Conservation (phyloP, 2,329 filamentous ascomycete species). For the Seiridium cupressi region DNA sequence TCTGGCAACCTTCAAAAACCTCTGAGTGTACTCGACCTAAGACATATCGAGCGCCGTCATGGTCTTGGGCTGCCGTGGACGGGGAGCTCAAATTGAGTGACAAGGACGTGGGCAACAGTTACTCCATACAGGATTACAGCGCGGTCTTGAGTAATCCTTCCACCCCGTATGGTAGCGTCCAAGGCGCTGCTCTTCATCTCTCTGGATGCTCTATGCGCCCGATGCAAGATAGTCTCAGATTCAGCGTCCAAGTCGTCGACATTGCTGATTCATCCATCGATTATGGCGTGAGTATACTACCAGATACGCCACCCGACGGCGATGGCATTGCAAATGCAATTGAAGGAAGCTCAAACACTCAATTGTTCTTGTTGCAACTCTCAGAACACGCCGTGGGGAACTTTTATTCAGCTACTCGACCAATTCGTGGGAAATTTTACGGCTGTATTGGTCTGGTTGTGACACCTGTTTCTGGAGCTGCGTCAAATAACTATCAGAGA, state of each 20-base stretch:
- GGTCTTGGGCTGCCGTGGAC: slow-evolving; percentile 17
- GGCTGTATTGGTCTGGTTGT: neutral
- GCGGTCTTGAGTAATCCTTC: neutral
- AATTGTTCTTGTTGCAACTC: neutral
- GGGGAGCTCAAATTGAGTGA: slow-evolving; percentile 6
- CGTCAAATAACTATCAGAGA: neutral
- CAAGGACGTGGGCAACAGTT: neutral
- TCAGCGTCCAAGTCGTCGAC: neutral
- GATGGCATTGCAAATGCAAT: neutral
- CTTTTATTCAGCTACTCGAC: neutral
- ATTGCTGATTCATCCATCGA: neutral
- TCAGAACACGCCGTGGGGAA: neutral
- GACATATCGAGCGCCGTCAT: slow-evolving; percentile 10
- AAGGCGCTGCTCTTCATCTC: neutral
- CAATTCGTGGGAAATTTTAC: neutral
- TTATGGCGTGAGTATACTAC: neutral
- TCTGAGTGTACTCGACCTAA: neutral
- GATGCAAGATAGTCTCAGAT: neutral
- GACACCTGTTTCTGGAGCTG: neutral
- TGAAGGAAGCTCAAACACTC: neutral
- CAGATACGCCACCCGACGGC: neutral
- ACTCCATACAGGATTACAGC: neutral
- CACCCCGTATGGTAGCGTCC: neutral
- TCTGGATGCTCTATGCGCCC: neutral
- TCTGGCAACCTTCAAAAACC: slow-evolving; percentile 2